Conservation (phyloP, 108 stramenopile species). For the Fragilaria radians region DNA sequence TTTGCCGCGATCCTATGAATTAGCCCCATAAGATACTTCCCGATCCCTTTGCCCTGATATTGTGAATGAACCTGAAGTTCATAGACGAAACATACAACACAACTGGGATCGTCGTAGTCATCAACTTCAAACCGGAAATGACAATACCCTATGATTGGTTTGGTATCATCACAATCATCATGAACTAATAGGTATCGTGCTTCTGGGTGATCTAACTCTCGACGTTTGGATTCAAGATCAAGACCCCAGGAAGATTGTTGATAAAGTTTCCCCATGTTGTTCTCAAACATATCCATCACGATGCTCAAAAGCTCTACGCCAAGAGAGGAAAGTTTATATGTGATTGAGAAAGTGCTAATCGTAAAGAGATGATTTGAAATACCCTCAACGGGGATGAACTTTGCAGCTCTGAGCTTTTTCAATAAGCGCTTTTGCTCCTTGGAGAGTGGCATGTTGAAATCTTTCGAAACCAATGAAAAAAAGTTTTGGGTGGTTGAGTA, state of each 20-base stretch:
- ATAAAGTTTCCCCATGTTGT: slow-evolving; percentile 73
- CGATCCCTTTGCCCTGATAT: slow-evolving; percentile 52
- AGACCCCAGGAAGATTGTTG: slow-evolving; percentile 66
- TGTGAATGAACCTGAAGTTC: slow-evolving; percentile 60
- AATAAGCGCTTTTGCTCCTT: background rate
- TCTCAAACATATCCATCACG: slow-evolving; percentile 47
- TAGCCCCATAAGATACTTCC: slow-evolving; percentile 52
- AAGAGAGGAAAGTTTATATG: slow-evolving; percentile 15
- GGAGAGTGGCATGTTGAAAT: background rate
- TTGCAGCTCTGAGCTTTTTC: background rate
- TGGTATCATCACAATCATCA: slow-evolving; percentile 2
- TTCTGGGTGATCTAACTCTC: slow-evolving; percentile 47
- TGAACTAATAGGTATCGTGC: slow-evolving; percentile 53
- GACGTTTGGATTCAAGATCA: slow-evolving; percentile 53
- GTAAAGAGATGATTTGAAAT: background rate
- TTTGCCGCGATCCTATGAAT: slow-evolving; percentile 39
- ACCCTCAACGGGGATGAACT: background rate
- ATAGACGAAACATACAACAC: slow-evolving; percentile 49
- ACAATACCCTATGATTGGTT: slow-evolving; percentile 39
- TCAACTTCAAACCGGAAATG: slow-evolving; percentile 82
- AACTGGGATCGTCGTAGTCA: slow-evolving; percentile 46
- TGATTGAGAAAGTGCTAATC: slow-evolving; percentile 17
- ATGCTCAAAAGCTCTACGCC: slow-evolving; percentile 7
- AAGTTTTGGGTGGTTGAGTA: no score
- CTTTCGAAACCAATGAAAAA: no score